phyloP scores from a whole-genome alignment of 192 early-diverging fungal species.

The Mortierella claussenii region DNA sequence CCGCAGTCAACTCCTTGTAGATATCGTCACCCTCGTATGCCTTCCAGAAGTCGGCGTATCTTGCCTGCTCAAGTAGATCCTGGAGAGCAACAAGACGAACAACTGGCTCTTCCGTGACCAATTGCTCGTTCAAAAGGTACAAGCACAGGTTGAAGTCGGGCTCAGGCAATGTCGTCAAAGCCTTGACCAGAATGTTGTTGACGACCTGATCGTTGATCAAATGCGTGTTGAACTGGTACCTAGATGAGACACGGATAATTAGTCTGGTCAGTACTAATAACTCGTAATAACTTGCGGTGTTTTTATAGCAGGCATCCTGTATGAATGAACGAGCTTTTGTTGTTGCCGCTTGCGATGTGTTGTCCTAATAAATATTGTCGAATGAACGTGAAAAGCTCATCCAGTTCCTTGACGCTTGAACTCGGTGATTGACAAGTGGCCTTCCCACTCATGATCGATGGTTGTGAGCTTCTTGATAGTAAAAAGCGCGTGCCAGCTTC shows the following conservation, averaged over 20 bases:
- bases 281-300: no score
- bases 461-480: no score
- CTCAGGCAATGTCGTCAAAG: conserved; percentile 83
- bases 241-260: conserved; percentile 8
- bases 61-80: conserved; percentile 80
- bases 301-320: no score
- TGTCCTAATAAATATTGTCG: no score
- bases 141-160: conserved; percentile 93
- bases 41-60: conserved; percentile 82
- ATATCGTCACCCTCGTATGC: conserved; percentile 62
- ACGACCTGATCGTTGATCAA: conserved; percentile 77
- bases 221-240: conserved; percentile 92
- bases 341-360: no score
- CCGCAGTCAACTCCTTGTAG: conserved; percentile 66
- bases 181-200: conserved; percentile 81
- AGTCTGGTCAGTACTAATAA: neutral
- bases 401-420: no score
- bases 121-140: conserved; percentile 83
- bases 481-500: no score
- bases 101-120: conserved; percentile 64
- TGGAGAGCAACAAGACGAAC: conserved; percentile 76
- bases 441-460: no score
- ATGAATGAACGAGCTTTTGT: no score
- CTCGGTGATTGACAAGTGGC: no score
- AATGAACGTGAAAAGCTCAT: no score